These are phyloP conservation scores for Solanum verrucosum DNA, from an alignment of 257 asterid species.

Conservation along the genomic window DNA sequence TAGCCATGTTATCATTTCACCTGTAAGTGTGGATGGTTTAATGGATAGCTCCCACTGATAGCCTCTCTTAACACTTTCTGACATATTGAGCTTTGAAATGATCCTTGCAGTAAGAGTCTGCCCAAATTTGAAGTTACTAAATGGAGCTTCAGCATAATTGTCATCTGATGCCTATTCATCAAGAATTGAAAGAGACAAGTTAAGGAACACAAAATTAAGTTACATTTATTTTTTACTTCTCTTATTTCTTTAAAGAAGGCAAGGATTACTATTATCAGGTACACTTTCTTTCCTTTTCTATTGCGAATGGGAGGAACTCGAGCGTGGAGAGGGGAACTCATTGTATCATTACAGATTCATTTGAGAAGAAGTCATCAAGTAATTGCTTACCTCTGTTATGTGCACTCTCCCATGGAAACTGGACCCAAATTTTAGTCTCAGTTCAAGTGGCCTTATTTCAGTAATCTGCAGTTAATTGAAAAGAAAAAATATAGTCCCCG, in stretches of 20 bases:
- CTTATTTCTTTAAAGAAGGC: background rate
- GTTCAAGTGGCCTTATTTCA: constrained; percentile 81
- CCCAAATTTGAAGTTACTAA: constrained; percentile 52
- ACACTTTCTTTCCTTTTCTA: background rate
- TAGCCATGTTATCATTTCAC: constrained; percentile 19
- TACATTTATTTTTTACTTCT: background rate
- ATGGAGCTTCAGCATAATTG: constrained; percentile 52
- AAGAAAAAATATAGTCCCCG: background rate
- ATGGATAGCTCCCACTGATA: constrained; percentile 69
- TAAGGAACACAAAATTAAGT: background rate
- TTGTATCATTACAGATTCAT: background rate
- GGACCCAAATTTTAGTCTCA: constrained; percentile 80
- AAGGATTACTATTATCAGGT: background rate
- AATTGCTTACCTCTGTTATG: constrained; percentile 68
- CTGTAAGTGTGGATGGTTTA: constrained; percentile 65
- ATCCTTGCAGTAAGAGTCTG: constrained; percentile 68
- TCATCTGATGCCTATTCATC: constrained; percentile 55
- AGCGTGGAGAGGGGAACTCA: background rate
- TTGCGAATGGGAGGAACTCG: background rate
- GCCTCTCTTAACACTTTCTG: constrained; percentile 33
- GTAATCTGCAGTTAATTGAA: constrained; percentile 52
- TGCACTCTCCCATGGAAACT: constrained; percentile 77
- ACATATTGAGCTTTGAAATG: constrained; percentile 51
- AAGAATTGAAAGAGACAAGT: background rate
- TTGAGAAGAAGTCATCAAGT: background rate